Conservation (phyloP, 306 rosid genomes). For the Cucurbita moschata region DNA sequence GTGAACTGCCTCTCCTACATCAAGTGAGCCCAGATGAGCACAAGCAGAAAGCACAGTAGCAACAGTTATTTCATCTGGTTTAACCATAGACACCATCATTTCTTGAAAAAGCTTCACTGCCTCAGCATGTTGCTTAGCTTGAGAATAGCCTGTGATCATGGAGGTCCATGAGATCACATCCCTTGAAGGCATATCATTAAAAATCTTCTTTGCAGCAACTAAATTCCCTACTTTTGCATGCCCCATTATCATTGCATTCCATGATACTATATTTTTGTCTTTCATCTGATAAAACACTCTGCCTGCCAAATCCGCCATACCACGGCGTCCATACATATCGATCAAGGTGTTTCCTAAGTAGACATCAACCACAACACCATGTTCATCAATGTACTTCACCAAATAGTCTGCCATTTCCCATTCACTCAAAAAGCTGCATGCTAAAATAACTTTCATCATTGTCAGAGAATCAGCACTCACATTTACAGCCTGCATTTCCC, state of each 20-base stretch:
- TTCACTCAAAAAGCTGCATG: conserved; percentile 42
- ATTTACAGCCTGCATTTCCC: conserved; percentile 28
- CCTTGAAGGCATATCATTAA: conserved; percentile 42
- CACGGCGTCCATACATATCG: conserved; percentile 59
- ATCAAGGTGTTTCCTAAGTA: conserved; percentile 69
- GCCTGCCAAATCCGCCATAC: conserved; percentile 34
- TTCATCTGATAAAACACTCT: conserved; percentile 51
- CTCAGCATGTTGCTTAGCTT: conserved; percentile 38
- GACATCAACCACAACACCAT: conserved; percentile 32
- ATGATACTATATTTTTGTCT: conserved; percentile 49
- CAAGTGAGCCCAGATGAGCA: conserved; percentile 77
- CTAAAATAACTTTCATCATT: conserved; percentile 55
- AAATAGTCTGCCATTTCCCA: conserved; percentile 39
- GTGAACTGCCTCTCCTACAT: conserved; percentile 58
- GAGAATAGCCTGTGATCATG: conserved; percentile 65
- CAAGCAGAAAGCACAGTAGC: conserved; percentile 82
- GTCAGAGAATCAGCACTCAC: conserved; percentile 61
- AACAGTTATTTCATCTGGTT: conserved; percentile 49
- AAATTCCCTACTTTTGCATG: conserved; percentile 42
- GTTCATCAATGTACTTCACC: conserved; percentile 46
- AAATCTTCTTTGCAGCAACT: conserved; percentile 34
- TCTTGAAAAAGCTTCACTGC: conserved; percentile 57
- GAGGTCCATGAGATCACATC: conserved; percentile 82
- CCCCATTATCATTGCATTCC: conserved; percentile 64
- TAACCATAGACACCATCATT: conserved; percentile 69